phyloP scores from a whole-genome alignment of 805 yeast species.

The Yarrowia keelungensis region DNA sequence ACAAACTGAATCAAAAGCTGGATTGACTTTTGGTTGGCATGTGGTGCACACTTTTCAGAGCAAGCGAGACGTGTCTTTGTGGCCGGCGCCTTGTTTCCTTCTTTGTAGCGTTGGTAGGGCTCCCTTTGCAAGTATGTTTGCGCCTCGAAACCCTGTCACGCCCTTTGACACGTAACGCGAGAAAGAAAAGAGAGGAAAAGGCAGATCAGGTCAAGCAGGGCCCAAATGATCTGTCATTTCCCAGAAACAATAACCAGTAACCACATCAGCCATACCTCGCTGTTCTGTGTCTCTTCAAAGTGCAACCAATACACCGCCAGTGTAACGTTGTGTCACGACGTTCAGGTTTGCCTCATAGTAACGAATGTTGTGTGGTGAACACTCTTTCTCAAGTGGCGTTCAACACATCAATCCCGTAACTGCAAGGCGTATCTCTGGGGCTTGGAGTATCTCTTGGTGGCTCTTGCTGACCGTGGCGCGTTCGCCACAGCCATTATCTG shows the following conservation, averaged over 20 bases:
- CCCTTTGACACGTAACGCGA: constrained; percentile 20
- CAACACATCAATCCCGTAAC: too few species aligned
- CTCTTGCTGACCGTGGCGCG: not conserved
- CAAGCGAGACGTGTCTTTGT: not conserved
- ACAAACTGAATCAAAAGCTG: not conserved
- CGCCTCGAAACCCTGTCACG: constrained; percentile 28
- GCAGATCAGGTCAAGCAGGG: not conserved
- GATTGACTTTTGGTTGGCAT: constrained; percentile 14
- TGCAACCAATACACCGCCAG: too few species aligned
- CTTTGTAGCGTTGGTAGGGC: not conserved
- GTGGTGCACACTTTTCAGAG: constrained; percentile 16
- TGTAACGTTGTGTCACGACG: too few species aligned
- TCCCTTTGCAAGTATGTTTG: constrained; percentile 19
- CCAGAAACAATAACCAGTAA: not conserved
- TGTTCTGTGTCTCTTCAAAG: too few species aligned
- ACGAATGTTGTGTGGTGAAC: too few species aligned
- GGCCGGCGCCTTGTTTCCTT: constrained; percentile 1
- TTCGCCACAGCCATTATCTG: not conserved
- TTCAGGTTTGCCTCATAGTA: too few species aligned
- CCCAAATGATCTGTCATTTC: not conserved
- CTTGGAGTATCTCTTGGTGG: constrained; percentile 2
- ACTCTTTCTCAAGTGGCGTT: too few species aligned
- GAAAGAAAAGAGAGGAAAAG: not conserved
- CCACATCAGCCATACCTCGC: not conserved
- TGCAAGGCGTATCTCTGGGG: not conserved